Evolutionary conservation across 2,329 filamentous ascomycete genomes (phyloP).

Genomic region (Sporothrix globosa): DNA sequence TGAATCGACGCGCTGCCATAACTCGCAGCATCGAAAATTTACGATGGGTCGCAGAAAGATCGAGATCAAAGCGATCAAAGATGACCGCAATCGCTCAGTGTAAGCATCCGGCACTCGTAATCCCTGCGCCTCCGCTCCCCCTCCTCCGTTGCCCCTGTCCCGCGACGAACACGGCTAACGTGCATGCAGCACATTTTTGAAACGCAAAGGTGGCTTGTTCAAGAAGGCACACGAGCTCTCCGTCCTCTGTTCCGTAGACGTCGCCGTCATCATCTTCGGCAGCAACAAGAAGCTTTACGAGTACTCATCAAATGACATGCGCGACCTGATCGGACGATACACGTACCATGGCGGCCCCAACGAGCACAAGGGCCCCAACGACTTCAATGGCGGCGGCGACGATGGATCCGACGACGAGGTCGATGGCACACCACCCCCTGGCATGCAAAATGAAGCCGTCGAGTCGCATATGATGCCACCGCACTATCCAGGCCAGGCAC

Average conservation of each 20-base stretch:
- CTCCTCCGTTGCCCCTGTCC: not conserved
- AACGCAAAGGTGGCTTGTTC: conserved; percentile 97
- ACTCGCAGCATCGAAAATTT: conserved; percentile 32
- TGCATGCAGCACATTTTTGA: conserved; percentile 84
- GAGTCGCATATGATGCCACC: conserved; percentile 67
- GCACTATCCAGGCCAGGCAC: conserved; percentile 67
- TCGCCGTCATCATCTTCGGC: conserved; percentile 97
- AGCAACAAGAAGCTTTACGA: conserved; percentile 99
- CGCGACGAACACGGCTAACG: conserved; percentile 4
- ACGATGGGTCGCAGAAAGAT: conserved; percentile 98
- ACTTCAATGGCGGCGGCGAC: conserved; percentile 87
- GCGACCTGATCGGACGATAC: conserved; percentile 83
- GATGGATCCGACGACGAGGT: conserved; percentile 78
- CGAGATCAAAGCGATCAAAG: conserved; percentile 99
- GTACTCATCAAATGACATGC: conserved; percentile 93
- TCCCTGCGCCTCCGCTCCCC: not conserved
- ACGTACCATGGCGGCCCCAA: conserved; percentile 91
- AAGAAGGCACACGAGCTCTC: conserved; percentile 99
- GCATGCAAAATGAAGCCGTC: conserved; percentile 63
- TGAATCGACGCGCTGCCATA: conserved; percentile 22
- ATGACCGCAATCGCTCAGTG: conserved; percentile 97
- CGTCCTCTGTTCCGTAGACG: conserved; percentile 96
- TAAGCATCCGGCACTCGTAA: conserved; percentile 56
- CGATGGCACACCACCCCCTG: conserved; percentile 70
- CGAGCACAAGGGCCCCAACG: conserved; percentile 92